Evolutionary conservation across 495 filamentous ascomycete genomes (phyloP).

Genomic region (Pseudoneurospora amorphoporcata): DNA sequence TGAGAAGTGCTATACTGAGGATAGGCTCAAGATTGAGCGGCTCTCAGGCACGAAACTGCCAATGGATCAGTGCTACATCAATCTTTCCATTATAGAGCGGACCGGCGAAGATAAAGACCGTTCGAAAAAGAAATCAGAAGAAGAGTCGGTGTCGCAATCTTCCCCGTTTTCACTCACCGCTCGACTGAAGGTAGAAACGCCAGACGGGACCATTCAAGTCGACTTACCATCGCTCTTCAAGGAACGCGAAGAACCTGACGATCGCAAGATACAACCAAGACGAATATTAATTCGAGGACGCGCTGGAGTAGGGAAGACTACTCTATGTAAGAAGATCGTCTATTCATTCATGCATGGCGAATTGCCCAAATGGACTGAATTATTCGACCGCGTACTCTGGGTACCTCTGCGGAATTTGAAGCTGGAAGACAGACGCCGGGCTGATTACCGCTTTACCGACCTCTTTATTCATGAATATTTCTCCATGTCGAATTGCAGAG

Average conservation of each 20-base stretch:
- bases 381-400: constrained; percentile 31
- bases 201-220: constrained; percentile 12
- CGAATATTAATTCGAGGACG: constrained; percentile 1
- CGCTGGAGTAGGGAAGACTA: constrained; percentile 2
- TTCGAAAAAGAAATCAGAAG: background rate
- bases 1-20: constrained; percentile 8
- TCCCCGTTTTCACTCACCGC: constrained; percentile 21
- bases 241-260: constrained; percentile 10
- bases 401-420: constrained; percentile 24
- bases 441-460: constrained; percentile 10
- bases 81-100: constrained; percentile 20
- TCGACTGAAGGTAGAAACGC: constrained; percentile 17
- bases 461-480: constrained; percentile 24
- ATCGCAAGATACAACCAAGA: constrained; percentile 11
- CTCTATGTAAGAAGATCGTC: constrained; percentile 35
- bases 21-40: constrained; percentile 24
- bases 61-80: constrained; percentile 29
- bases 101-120: background rate
- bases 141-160: background rate
- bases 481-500: background rate
- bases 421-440: constrained; percentile 11
- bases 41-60: constrained; percentile 22
- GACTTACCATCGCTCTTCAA: constrained; percentile 20
- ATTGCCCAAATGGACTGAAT: constrained; percentile 10
- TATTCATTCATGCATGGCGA: constrained; percentile 16